Evolutionary conservation across 2,329 filamentous ascomycete species (phyloP).

Genomic region (Penicillium sp.): DNA sequence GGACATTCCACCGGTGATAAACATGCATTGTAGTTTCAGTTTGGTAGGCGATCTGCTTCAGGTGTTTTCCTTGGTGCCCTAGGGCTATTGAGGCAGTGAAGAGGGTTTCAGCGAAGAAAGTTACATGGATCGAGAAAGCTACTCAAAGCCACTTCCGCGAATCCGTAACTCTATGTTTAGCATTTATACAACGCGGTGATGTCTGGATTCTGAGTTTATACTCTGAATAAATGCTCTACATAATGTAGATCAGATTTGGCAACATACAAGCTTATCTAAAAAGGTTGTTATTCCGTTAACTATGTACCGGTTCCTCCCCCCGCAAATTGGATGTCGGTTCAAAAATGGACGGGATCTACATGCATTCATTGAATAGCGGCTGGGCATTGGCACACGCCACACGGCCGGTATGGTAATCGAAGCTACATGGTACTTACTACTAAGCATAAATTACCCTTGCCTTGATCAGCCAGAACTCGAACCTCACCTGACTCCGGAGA

Average conservation of each 20-base stretch:
- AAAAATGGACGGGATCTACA: background rate
- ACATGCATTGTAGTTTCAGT: too few relatives aligned
- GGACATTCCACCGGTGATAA: too few relatives aligned
- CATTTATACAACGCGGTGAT: background rate
- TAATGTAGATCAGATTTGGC: background rate
- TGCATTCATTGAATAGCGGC: background rate
- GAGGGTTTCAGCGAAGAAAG: background rate
- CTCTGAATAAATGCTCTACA: too few relatives aligned
- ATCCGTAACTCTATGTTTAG: too few relatives aligned
- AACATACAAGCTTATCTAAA: background rate
- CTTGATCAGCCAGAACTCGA: background rate
- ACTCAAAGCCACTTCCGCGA: background rate
- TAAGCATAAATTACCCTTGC: background rate
- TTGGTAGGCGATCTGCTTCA: too few relatives aligned
- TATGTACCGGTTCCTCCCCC: background rate
- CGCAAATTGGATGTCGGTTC: background rate
- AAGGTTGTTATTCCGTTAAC: background rate
- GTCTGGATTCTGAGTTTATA: too few relatives aligned
- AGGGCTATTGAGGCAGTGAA: too few relatives aligned
- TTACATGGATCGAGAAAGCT: background rate
- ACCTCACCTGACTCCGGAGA: background rate
- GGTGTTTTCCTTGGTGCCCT: too few relatives aligned
- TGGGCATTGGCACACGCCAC: background rate
- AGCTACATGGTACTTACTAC: background rate
- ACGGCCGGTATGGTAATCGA: background rate